Conservation (phyloP, 2,329 filamentous ascomycete species). For the Ilyonectria robusta region DNA sequence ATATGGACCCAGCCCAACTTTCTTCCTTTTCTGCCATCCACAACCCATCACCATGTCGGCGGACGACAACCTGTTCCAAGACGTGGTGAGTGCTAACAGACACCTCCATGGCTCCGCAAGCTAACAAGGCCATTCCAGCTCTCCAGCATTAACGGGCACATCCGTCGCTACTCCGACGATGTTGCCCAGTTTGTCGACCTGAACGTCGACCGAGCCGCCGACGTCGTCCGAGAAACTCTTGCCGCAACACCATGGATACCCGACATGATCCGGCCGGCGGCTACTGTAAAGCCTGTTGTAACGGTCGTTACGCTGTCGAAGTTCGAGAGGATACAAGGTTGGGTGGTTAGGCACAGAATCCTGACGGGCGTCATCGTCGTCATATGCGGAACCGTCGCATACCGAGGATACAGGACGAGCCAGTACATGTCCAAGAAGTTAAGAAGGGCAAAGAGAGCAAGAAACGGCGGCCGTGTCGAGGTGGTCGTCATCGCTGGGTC, state of each 20-base stretch:
- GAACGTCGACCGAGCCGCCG: constrained; percentile 83
- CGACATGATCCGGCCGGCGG: constrained; percentile 72
- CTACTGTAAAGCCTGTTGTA: constrained; percentile 58
- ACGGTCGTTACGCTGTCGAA: constrained; percentile 53
- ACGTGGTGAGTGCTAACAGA: constrained; percentile 71
- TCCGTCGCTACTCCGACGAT: constrained; percentile 78
- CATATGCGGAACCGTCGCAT: constrained; percentile 76
- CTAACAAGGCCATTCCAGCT: constrained; percentile 58
- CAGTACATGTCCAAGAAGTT: constrained; percentile 70
- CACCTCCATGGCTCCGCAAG: background rate
- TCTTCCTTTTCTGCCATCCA: constrained; percentile 41
- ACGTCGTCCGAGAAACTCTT: constrained; percentile 77
- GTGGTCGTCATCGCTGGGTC: constrained; percentile 92
- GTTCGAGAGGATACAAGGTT: constrained; percentile 74
- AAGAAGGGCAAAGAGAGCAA: constrained; percentile 82
- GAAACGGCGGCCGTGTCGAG: constrained; percentile 88
- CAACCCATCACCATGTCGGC: constrained; percentile 73
- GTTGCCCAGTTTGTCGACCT: constrained; percentile 86
- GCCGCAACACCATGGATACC: constrained; percentile 81
- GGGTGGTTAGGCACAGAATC: constrained; percentile 81
- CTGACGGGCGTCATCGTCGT: constrained; percentile 80
- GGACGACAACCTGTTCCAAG: constrained; percentile 84
- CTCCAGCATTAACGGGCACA: constrained; percentile 70
- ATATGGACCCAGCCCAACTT: constrained; percentile 46
- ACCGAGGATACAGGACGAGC: constrained; percentile 64